Evolutionary conservation across 257 asterid genomes (phyloP), one percentile per base, ranked within the genome.

Genomic region (Jacaranda copaia): DNA sequence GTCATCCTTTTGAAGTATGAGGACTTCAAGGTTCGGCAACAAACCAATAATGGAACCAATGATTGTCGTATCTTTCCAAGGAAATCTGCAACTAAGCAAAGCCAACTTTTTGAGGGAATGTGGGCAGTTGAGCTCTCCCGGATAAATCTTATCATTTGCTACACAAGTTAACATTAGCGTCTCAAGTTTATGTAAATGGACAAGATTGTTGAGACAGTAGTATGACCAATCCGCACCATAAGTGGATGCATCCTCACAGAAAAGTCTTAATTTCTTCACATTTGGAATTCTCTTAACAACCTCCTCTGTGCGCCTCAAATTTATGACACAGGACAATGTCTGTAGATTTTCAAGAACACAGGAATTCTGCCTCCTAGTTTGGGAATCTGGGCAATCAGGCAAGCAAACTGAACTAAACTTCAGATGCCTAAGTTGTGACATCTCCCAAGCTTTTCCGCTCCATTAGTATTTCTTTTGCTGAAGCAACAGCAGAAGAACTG

Each of bases 221-320:
- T 63, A 36, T 20, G 70, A 63, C n/a, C 48, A 63, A 2, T 63
- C 8, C 15, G 51, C 51, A 6, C 51, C 71, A 38, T n/a, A n/a
- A 2, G 13, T 38, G 49, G 51, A 65, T 6, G 20, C 71, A 40
- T 38, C 32, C 20, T 39, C 20, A 15, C 51, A 65, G 35, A n/a
- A 12, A 16, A 65, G 35, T 12, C 49, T 15, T 4, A 70, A 19
- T 39, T 51, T 70, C 16, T 36, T 70, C 13, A 53, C 14, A 39
- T 69, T 69, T 69, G 74, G 61, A 52, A 69, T 67, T 45, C 32
- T 67, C 16, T 18, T n/a, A 8, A 67, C 36, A 8, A 67, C 32
- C 38, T 39, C 55, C 52, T 67, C 52, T 1, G 53, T 15, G 4
- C n/a, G 6, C n/a, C 51, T 40, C 56, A 16, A 67, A 18, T 40